Evolutionary conservation across 2,329 filamentous ascomycete genomes (phyloP).

Genomic region (Hypoxylon sp.): DNA sequence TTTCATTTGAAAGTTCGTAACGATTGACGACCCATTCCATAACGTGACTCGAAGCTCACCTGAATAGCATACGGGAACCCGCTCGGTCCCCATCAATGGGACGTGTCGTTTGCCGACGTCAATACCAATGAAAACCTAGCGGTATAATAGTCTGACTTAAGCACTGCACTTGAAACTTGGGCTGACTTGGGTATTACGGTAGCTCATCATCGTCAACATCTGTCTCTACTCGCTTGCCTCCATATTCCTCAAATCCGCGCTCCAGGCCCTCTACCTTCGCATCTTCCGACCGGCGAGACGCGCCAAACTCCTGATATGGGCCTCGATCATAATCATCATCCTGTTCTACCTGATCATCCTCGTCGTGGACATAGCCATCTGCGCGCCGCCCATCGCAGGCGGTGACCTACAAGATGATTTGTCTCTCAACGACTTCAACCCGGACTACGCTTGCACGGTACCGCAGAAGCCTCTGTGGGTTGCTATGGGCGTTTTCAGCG

Average conservation of each 20-base stretch:
- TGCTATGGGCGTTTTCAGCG: constrained; percentile 26
- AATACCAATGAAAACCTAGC: constrained; percentile 13
- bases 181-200: neutral
- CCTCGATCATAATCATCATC: constrained; percentile 23
- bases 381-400: constrained; percentile 15
- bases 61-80: constrained; percentile 26
- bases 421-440: constrained; percentile 19
- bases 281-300: constrained; percentile 27
- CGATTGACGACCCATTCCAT: neutral
- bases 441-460: constrained; percentile 20
- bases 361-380: constrained; percentile 26
- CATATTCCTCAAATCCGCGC: constrained; percentile 31
- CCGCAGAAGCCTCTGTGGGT: constrained; percentile 22
- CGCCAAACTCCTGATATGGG: constrained; percentile 30
- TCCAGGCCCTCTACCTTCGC: constrained; percentile 35
- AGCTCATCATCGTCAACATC: constrained; percentile 27
- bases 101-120: constrained; percentile 29
- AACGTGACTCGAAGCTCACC: neutral
- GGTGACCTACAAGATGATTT: constrained; percentile 10
- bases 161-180: neutral
- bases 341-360: constrained; percentile 28
- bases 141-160: constrained; percentile 8
- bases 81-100: constrained; percentile 36
- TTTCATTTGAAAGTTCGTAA: constrained; percentile 25
- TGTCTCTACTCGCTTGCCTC: constrained; percentile 29